These are phyloP conservation scores for Huiozyma sinensis DNA, from an alignment of 805 yeast species.

Conservation along the genomic window DNA sequence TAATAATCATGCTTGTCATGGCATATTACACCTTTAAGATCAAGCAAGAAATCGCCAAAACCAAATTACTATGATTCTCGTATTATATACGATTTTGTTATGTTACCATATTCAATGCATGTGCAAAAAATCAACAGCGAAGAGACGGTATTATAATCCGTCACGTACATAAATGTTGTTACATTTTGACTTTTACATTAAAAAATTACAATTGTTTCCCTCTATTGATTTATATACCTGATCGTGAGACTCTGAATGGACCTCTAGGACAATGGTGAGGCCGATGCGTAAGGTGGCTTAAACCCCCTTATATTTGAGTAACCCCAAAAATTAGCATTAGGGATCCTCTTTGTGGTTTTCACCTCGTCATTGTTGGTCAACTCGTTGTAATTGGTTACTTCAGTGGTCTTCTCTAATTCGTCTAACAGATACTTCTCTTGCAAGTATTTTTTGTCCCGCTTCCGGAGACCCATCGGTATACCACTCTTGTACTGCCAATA, in stretches of 20 bases:
- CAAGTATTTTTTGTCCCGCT: constrained; percentile 15
- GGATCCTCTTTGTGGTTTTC: constrained; percentile 34
- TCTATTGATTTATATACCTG: too few relatives aligned
- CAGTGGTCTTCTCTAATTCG: constrained; percentile 21
- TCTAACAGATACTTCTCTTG: constrained; percentile 24
- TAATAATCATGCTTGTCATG: constrained; percentile 25
- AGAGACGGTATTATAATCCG: too few relatives aligned
- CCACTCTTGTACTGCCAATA: constrained; percentile 39
- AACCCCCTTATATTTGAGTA: constrained; percentile 35
- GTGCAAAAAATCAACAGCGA: too few relatives aligned
- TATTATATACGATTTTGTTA: too few relatives aligned
- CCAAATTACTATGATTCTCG: constrained; percentile 21
- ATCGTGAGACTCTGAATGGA: too few relatives aligned
- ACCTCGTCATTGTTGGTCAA: constrained; percentile 33
- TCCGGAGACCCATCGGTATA: constrained; percentile 23
- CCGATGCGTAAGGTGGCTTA: constrained; percentile 33
- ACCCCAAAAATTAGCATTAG: constrained; percentile 40
- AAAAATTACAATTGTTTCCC: too few relatives aligned
- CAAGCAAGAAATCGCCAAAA: constrained; percentile 29
- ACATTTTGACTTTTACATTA: too few relatives aligned
- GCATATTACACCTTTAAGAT: constrained; percentile 29
- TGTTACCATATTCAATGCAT: too few relatives aligned
- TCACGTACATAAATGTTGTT: too few relatives aligned
- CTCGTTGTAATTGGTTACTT: constrained; percentile 29
- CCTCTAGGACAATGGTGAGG: too few relatives aligned